phyloP scores from a whole-genome alignment of 2,329 filamentous ascomycete species.

The Plenodomus biglobosus region DNA sequence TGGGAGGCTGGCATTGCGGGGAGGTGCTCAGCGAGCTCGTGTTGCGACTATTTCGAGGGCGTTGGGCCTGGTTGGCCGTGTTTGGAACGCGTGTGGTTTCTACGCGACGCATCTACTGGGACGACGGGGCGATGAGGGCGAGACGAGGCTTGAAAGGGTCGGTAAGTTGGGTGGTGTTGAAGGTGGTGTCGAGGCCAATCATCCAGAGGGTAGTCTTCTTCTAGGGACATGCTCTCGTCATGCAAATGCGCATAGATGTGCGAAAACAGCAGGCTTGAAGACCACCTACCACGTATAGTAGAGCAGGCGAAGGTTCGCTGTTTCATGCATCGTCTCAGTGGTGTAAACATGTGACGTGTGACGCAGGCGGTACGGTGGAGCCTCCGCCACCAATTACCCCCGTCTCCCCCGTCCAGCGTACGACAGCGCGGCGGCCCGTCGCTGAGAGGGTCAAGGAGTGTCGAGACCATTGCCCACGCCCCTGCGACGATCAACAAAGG shows the following conservation, averaged over 20 bases:
- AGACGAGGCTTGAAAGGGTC: neutral
- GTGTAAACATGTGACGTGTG: no score
- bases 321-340: no score
- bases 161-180: neutral
- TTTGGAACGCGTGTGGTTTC: constrained; percentile 2
- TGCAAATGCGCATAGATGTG: neutral
- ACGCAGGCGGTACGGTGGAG: no score
- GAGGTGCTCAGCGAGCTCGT: neutral
- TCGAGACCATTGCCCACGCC: no score
- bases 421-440: no score
- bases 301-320: no score
- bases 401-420: no score
- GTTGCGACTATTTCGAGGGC: constrained; percentile 1
- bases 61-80: constrained; percentile 1
- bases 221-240: neutral
- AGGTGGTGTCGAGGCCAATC: neutral
- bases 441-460: no score
- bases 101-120: neutral
- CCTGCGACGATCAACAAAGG: no score
- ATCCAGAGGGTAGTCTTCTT: neutral
- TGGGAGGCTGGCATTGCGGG: constrained; percentile 27
- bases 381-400: no score
- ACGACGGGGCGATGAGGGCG: neutral
- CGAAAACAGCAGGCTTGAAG: neutral
- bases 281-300: no score